These are phyloP conservation scores for Cavenderia fasciculata DNA, from an alignment of 78 protist species.

Conservation along the genomic window DNA sequence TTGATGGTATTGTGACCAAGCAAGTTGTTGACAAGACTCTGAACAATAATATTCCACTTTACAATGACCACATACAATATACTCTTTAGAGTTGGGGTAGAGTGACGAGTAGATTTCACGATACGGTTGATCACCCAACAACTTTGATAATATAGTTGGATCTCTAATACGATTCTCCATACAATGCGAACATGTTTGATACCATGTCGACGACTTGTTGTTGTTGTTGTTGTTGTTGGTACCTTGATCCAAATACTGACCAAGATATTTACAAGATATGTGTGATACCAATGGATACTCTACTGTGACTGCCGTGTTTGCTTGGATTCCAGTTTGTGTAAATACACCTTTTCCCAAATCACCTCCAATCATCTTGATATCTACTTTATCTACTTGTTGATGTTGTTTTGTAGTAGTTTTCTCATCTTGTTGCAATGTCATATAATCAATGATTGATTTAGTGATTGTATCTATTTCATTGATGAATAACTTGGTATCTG, in stretches of 20 bases:
- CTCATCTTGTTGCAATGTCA: too few species aligned
- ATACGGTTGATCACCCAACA: background rate
- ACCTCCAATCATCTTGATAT: conserved; percentile 3
- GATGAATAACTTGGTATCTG: background rate
- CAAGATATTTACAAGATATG: background rate
- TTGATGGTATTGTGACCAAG: conserved; percentile 32
- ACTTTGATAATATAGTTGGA: background rate
- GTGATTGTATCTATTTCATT: background rate
- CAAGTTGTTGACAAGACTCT: background rate
- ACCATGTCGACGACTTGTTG: background rate
- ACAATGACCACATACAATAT: conserved; percentile 2
- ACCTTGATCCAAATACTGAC: background rate
- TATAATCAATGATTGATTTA: background rate
- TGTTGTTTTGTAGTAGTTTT: background rate
- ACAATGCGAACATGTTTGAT: conserved; percentile 40
- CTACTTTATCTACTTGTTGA: background rate
- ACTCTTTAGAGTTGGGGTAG: background rate
- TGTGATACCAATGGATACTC: conserved; percentile 54
- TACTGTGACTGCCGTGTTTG: background rate
- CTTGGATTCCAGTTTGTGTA: background rate
- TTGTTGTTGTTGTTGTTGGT: background rate
- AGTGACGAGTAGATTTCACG: background rate
- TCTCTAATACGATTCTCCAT: conserved; percentile 1
- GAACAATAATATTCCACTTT: conserved; percentile 44
- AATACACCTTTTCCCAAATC: conserved; percentile 48